Conservation (phyloP, 768 basidiomycete genomes). For the Lactifluus rugatus region DNA sequence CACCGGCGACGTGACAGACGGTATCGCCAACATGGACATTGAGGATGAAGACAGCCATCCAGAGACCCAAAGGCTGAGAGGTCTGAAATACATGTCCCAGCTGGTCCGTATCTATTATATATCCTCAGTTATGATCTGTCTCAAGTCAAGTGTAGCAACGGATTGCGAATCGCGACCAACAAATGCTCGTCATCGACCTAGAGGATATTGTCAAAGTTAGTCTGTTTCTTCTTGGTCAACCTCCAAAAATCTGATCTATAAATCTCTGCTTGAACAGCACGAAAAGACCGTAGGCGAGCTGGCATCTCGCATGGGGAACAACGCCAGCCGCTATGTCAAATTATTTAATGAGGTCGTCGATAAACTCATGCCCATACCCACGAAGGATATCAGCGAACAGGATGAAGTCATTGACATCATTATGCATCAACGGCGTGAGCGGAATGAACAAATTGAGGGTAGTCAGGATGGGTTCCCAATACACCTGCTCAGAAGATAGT, state of each 20-base stretch:
- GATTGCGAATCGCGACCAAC: slow-evolving; percentile 88
- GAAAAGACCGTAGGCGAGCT: slow-evolving; percentile 64
- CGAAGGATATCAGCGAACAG: slow-evolving; percentile 80
- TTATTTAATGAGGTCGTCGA: slow-evolving; percentile 90
- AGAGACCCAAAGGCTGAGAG: slow-evolving; percentile 29
- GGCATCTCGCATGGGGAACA: slow-evolving; percentile 67
- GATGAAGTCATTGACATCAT: slow-evolving; percentile 97
- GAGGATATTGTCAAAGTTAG: slow-evolving; percentile 75
- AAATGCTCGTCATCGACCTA: slow-evolving; percentile 80
- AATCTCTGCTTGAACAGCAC: slow-evolving; percentile 35
- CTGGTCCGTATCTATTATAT: slow-evolving; percentile 43
- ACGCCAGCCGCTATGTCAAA: slow-evolving; percentile 82
- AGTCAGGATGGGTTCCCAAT: slow-evolving; percentile 76
- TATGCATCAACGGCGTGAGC: slow-evolving; percentile 82
- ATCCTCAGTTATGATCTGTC: neutral
- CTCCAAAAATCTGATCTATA: neutral
- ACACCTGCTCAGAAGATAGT: slow-evolving; percentile 93
- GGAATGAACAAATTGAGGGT: slow-evolving; percentile 74
- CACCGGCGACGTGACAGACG: slow-evolving; percentile 54
- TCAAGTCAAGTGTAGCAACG: slow-evolving; percentile 50
- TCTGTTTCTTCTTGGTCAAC: neutral
- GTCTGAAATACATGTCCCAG: slow-evolving; percentile 73
- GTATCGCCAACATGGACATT: slow-evolving; percentile 64
- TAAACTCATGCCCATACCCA: slow-evolving; percentile 78
- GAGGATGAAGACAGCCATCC: slow-evolving; percentile 36